A percentile compares a stretch with the other conserved stretches of the same genome.
These are phyloP conservation scores for Crithidia bombi DNA, from an alignment of 208 protist species.

Conservation along the genomic window DNA sequence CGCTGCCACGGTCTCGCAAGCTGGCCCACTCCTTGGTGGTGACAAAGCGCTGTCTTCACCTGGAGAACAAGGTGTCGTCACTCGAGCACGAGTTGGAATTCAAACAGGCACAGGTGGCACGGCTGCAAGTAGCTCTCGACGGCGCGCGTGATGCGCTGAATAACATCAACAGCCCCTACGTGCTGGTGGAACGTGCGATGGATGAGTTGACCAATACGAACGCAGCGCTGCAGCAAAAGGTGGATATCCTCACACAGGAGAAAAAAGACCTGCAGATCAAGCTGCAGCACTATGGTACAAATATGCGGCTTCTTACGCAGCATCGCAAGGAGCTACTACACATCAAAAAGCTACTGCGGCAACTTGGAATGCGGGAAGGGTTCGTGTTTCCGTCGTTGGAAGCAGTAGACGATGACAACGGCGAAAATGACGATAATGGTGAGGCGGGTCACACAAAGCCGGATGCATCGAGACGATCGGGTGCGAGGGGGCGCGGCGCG, in stretches of 20 bases:
- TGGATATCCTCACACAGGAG: constrained; percentile 52
- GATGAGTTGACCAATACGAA: constrained; percentile 59
- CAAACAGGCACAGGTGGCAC: constrained; percentile 72
- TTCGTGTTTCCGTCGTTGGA: too few relatives aligned
- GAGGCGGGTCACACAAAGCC: not conserved
- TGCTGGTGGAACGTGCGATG: constrained; percentile 77
- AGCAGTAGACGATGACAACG: constrained; percentile 11
- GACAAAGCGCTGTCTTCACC: constrained; percentile 88
- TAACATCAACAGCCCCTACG: constrained; percentile 87
- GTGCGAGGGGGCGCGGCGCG: too few relatives aligned
- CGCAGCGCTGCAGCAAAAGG: constrained; percentile 56
- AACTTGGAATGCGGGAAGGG: constrained; percentile 64
- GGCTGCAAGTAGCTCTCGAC: constrained; percentile 75
- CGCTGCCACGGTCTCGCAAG: constrained; percentile 79
- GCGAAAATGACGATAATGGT: constrained; percentile 2
- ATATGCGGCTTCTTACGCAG: constrained; percentile 67
- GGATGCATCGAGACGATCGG: too few relatives aligned
- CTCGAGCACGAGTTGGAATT: constrained; percentile 73
- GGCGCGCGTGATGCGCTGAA: constrained; percentile 81
- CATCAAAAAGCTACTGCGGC: constrained; percentile 70
- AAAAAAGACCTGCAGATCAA: constrained; percentile 52
- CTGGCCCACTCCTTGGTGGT: constrained; percentile 75
- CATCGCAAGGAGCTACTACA: constrained; percentile 81
- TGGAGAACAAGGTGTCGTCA: constrained; percentile 73
- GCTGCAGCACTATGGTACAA: constrained; percentile 54